Base-by-base conservation (phyloP, 495 filamentous ascomycete species). In the Hypoxylon lienhwacheense region DNA sequence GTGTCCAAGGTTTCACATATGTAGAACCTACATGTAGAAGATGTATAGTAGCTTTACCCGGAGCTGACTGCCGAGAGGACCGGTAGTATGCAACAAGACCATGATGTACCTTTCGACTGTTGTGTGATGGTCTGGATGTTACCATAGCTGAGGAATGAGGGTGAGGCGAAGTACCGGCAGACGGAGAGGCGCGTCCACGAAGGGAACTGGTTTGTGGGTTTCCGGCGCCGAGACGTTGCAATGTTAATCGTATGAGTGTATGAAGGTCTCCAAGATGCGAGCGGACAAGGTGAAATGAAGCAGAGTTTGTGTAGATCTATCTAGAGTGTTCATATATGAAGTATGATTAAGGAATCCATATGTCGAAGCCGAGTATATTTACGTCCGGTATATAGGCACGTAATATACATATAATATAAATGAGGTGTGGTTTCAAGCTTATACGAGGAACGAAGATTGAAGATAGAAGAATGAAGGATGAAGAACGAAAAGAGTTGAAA, bases 21-120 rank as follows among this genome's bases (percentile, higher is more conserved):
- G n/a, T n/a, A n/a, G n/a, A n/a, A n/a, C n/a, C n/a, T n/a, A n/a
- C n/a, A n/a, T n/a, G n/a, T n/a, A n/a, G n/a, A n/a, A n/a, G n/a
- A n/a, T n/a, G n/a, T n/a, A n/a, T n/a, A 43, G 14, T 56, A 51
- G 47, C 52, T 61, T 56, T 61, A 53, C 34, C 58, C 58, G 58
- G 58, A 61, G 52, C 37, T 17, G 51, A 61, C 40, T 56, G 52
- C 58, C 58, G 52, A 61, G 42, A 40, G 37, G 47, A 53, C 47
- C 51, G 58, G 58, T 61, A 56, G 52, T 56, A 46, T 41, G 52
- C 53, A 49, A 52, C 53, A 47, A 17, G 42, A 56, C 58, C 35
- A 52, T 61, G 56, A 56, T 48, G 52, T 56, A 55, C n/a, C n/a
- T 48, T 39, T 25, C 25, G 16, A 52, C n/a, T n/a, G 57, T 10